Evolutionary conservation across 306 rosid genomes (phyloP).

Genomic region (Lathyrus aphaca): DNA sequence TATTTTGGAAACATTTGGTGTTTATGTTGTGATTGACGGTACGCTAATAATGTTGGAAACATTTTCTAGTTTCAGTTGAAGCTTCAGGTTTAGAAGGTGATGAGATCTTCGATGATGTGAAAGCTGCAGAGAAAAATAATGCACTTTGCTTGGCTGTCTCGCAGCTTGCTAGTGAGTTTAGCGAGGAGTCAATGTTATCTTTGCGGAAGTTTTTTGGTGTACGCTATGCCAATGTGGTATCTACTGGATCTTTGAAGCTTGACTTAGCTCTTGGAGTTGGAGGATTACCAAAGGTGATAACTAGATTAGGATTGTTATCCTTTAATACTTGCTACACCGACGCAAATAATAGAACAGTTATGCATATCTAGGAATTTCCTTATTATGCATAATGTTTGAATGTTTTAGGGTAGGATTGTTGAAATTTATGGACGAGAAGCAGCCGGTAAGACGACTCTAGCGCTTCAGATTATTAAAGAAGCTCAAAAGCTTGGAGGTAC

Average conservation of each 20-base stretch:
- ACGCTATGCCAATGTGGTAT: slow-evolving; percentile 58
- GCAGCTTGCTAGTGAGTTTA: slow-evolving; percentile 68
- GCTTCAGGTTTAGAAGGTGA: slow-evolving; percentile 61
- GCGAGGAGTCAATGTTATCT: slow-evolving; percentile 65
- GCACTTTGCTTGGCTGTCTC: slow-evolving; percentile 70
- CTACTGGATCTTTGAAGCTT: slow-evolving; percentile 85
- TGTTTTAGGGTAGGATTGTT: slow-evolving; percentile 77
- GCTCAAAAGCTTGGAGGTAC: slow-evolving; percentile 92
- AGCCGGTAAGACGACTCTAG: slow-evolving; percentile 89
- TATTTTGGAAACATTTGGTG: slow-evolving; percentile 15
- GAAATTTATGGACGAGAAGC: slow-evolving; percentile 91
- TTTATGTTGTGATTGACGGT: slow-evolving; percentile 2
- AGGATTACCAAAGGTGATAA: slow-evolving; percentile 78
- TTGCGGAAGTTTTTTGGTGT: slow-evolving; percentile 56
- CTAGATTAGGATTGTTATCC: slow-evolving; percentile 5
- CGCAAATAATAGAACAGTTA: background rate
- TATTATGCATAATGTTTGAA: slow-evolving; percentile 5
- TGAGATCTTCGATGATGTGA: slow-evolving; percentile 55
- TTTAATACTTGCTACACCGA: background rate
- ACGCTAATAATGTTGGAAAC: slow-evolving; percentile 12
- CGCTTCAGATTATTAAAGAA: slow-evolving; percentile 83
- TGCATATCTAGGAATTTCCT: slow-evolving; percentile 19
- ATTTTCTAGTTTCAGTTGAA: slow-evolving; percentile 45
- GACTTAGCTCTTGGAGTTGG: slow-evolving; percentile 87
- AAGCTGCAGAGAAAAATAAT: slow-evolving; percentile 60